These are phyloP conservation scores for Cokeromyces recurvatus DNA, from an alignment of 371 early-diverging fungal species.

Conservation along the genomic window DNA sequence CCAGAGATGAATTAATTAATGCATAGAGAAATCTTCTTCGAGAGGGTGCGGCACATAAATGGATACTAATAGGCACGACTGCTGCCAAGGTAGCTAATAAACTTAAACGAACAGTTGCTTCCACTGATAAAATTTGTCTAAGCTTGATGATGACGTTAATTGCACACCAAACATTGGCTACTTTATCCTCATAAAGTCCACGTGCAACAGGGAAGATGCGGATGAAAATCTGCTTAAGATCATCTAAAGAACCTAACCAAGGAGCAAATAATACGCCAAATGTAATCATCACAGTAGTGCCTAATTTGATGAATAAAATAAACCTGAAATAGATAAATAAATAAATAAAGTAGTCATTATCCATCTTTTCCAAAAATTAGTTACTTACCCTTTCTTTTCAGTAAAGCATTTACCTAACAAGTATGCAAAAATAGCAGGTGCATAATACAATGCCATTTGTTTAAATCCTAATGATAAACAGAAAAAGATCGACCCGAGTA, in stretches of 20 bases:
- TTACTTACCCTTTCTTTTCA: constrained; percentile 40
- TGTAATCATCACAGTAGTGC: constrained; percentile 67
- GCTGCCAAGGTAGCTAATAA: constrained; percentile 61
- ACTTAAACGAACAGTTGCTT: constrained; percentile 66
- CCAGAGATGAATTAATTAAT: constrained; percentile 68
- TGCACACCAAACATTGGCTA: constrained; percentile 96
- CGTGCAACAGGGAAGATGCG: constrained; percentile 92
- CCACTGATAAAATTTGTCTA: constrained; percentile 56
- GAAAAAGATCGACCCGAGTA: constrained; percentile 75
- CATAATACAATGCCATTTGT: constrained; percentile 95
- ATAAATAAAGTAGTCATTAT: neutral
- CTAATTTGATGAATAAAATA: constrained; percentile 68
- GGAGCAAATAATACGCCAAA: constrained; percentile 65
- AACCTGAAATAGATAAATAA: constrained; percentile 24
- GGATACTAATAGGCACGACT: constrained; percentile 64
- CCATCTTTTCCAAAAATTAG: neutral
- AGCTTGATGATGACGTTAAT: constrained; percentile 81
- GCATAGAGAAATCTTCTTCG: constrained; percentile 60
- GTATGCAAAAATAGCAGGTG: constrained; percentile 85
- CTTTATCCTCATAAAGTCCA: constrained; percentile 96
- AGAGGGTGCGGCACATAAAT: constrained; percentile 52
- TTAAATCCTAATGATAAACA: constrained; percentile 84
- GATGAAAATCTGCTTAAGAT: constrained; percentile 71
- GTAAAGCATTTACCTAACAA: constrained; percentile 74
- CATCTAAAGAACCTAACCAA: constrained; percentile 59